phyloP scores from a whole-genome alignment of 768 basidiomycete genomes.

The Naematelia aurantialba region DNA sequence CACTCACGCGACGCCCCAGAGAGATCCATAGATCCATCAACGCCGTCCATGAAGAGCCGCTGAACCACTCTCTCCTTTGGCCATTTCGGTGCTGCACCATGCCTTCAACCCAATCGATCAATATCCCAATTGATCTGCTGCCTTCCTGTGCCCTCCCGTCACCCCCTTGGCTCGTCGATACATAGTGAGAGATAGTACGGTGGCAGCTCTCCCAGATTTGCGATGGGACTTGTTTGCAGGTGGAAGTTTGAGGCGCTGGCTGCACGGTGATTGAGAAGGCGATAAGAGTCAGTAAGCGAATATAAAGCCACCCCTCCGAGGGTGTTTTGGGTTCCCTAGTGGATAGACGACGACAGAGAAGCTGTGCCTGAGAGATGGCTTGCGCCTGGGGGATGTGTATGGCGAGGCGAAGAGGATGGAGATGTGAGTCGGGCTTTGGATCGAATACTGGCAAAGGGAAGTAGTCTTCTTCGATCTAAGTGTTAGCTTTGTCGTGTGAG shows the following conservation, averaged over 20 bases:
- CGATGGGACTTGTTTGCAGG: conserved; percentile 1
- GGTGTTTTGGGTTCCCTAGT: neutral
- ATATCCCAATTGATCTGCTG: neutral
- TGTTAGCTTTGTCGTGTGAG: neutral
- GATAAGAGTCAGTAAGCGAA: conserved; percentile 1
- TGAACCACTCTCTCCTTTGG: conserved; percentile 22
- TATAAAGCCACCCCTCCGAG: neutral
- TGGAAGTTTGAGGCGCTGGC: neutral
- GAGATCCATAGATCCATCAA: conserved; percentile 41
- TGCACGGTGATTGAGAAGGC: neutral
- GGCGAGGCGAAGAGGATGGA: conserved; percentile 21
- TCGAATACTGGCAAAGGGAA: neutral
- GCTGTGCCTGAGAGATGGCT: neutral
- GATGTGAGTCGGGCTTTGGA: neutral
- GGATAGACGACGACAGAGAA: conserved; percentile 9
- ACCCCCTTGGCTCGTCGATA: neutral
- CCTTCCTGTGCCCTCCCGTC: neutral
- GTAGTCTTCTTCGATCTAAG: neutral
- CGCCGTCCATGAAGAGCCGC: conserved; percentile 31
- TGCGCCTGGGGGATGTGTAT: conserved; percentile 5
- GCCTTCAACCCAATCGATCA: conserved; percentile 25
- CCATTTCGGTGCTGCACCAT: conserved; percentile 11
- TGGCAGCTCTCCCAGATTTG: conserved; percentile 27
- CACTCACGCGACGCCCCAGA: conserved; percentile 35
- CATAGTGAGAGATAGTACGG: neutral